phyloP scores from a whole-genome alignment of 2,329 filamentous ascomycete species.

The Cercospora brassicicola region DNA sequence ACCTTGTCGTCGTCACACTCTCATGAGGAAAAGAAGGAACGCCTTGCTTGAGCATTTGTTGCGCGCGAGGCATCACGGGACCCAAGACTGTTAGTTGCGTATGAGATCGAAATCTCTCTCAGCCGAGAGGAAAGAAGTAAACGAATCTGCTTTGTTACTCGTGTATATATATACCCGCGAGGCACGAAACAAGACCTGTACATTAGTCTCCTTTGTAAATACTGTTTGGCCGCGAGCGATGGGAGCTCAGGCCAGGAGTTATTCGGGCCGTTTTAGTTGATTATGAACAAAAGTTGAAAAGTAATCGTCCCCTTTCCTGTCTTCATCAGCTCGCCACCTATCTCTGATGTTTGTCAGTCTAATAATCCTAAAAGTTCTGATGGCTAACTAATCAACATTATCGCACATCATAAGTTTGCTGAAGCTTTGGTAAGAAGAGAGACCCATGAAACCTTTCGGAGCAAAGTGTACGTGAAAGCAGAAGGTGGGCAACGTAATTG shows the following conservation, averaged over 20 bases:
- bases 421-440: not conserved
- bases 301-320: not conserved
- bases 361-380: not conserved
- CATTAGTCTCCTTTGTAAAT: conserved; percentile 12
- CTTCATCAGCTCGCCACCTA: not conserved
- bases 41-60: conserved; percentile 4
- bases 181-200: not conserved
- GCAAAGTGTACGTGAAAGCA: not conserved
- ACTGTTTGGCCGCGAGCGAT: not conserved
- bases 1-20: not conserved
- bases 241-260: not conserved
- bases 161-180: not conserved
- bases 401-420: not conserved
- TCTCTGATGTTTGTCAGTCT: not conserved
- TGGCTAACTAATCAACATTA: not conserved
- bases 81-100: conserved; percentile 4
- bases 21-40: not conserved
- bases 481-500: not conserved
- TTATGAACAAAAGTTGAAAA: not conserved
- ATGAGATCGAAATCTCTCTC: not conserved
- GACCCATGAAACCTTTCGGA: not conserved
- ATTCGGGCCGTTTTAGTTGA: not conserved
- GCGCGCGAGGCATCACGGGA: conserved; percentile 1
- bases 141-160: not conserved
- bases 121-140: not conserved